Conservation (phyloP, 768 basidiomycete species). For the Amanita pseudoporphyria region DNA sequence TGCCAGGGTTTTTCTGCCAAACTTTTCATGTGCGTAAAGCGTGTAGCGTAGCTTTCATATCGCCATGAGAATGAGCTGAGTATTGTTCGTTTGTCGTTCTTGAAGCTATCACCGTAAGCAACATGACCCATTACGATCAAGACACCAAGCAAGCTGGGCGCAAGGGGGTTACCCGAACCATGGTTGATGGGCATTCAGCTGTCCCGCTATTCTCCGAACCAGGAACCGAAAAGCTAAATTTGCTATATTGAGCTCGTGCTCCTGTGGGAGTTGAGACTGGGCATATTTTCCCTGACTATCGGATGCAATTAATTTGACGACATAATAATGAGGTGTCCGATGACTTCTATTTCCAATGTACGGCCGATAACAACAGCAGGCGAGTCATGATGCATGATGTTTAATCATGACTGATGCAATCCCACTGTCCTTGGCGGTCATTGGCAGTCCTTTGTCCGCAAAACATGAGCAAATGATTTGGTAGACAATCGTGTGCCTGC, state of each 20-base stretch:
- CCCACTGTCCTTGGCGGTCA: too few species aligned
- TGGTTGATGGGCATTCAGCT: not conserved
- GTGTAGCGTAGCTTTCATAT: not conserved
- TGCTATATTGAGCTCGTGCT: not conserved
- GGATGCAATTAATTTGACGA: not conserved
- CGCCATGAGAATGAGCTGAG: not conserved
- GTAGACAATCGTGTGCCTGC: not conserved
- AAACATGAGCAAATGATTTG: not conserved
- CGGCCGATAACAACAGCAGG: not conserved
- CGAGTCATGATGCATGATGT: not conserved
- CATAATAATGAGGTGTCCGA: not conserved
- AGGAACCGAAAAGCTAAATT: constrained; percentile 2
- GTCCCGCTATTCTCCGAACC: not conserved
- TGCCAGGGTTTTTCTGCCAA: not conserved
- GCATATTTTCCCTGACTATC: not conserved
- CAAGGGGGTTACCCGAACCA: not conserved
- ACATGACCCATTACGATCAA: not conserved
- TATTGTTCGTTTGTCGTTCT: not conserved
- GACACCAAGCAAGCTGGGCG: not conserved
- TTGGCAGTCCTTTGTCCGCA: too few species aligned
- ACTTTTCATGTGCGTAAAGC: not conserved
- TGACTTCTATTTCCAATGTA: not conserved
- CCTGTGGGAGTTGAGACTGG: not conserved
- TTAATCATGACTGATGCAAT: not conserved
- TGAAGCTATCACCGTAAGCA: not conserved